phyloP scores from a whole-genome alignment of 441 rosid species.

The Erodium chrysanthum region DNA sequence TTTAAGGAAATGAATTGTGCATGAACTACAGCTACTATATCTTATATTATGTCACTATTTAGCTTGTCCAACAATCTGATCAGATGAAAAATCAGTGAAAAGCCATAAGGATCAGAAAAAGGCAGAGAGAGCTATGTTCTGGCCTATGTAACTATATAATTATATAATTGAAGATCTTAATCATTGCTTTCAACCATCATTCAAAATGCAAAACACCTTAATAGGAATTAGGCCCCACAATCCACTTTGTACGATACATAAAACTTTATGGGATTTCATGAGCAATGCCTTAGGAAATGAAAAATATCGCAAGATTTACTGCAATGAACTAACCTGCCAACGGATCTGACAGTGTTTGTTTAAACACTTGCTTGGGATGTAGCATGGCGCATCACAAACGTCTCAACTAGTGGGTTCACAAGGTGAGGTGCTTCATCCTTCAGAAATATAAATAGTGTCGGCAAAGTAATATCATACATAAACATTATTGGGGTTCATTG shows the following conservation, averaged over 20 bases:
- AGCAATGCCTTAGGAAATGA: not conserved
- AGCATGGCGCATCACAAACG: constrained; percentile 58
- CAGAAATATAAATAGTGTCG: constrained; percentile 12
- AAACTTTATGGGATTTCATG: not conserved
- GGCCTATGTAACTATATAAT: not conserved
- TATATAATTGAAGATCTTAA: not conserved
- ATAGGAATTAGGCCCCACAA: constrained; percentile 1
- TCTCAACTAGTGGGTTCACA: constrained; percentile 71
- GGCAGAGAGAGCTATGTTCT: not conserved
- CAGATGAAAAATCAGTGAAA: not conserved
- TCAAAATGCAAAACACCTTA: constrained; percentile 3
- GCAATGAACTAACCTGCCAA: constrained; percentile 9
- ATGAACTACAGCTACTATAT: too few relatives aligned
- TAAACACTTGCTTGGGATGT: constrained; percentile 20
- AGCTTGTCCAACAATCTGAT: not conserved
- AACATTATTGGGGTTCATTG: not conserved
- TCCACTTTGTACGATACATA: not conserved
- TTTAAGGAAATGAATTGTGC: too few relatives aligned
- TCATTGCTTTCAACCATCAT: not conserved
- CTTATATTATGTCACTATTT: not conserved
- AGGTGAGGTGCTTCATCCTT: constrained; percentile 83
- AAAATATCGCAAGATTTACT: not conserved
- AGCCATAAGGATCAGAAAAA: not conserved
- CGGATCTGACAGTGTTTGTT: constrained; percentile 21
- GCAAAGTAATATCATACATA: not conserved